Evolutionary conservation across 306 rosid species (phyloP).

Genomic region (Erythrophleum fordii): DNA sequence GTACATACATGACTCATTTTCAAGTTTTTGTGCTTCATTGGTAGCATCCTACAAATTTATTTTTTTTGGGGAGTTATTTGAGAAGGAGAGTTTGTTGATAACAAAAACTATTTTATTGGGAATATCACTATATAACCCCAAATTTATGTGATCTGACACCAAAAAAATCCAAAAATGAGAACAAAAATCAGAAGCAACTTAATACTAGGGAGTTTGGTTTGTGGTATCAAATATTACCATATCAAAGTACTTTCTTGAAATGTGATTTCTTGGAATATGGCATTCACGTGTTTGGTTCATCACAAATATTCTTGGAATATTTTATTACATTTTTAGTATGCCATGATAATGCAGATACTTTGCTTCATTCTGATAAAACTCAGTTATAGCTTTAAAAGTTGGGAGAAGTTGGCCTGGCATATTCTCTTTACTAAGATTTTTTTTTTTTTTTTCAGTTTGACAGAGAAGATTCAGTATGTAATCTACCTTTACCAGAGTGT

Average conservation of each 20-base stretch:
- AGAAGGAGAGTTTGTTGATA: neutral
- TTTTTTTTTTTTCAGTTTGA: constrained; percentile 64
- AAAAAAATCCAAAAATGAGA: neutral
- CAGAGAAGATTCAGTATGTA: constrained; percentile 57
- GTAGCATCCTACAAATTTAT: constrained; percentile 7
- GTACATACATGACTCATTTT: neutral
- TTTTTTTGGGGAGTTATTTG: neutral
- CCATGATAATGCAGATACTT: constrained; percentile 8
- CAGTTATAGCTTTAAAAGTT: neutral
- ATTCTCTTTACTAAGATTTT: constrained; percentile 24
- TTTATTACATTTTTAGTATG: neutral
- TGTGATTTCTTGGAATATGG: neutral
- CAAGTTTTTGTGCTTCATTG: neutral
- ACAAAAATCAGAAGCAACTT: neutral
- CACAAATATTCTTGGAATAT: neutral
- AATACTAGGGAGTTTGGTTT: neutral
- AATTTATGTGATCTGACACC: neutral
- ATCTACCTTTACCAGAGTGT: constrained; percentile 85
- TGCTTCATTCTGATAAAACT: constrained; percentile 9
- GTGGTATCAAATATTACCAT: neutral
- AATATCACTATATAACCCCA: neutral
- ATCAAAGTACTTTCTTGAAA: neutral
- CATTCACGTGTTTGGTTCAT: neutral
- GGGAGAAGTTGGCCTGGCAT: neutral
- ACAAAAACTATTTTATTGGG: neutral